Evolutionary conservation across 768 basidiomycete genomes (phyloP).

Genomic region (Steccherinum ochraceum): DNA sequence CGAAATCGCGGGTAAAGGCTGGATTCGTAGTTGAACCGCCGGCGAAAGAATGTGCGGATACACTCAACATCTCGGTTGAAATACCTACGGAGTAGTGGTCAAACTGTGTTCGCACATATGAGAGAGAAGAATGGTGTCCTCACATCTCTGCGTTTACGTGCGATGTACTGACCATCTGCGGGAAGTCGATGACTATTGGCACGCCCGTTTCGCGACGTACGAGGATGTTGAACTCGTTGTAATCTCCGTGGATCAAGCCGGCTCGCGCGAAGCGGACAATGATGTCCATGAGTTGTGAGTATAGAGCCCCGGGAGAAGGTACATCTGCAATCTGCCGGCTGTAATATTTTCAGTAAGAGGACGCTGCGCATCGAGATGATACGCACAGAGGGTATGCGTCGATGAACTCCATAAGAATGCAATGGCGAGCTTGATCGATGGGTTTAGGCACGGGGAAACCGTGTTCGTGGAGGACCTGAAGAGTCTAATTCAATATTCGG

Average conservation of each 20-base stretch:
- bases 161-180: slow-evolving; percentile 98
- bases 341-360: slow-evolving; percentile 8
- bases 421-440: slow-evolving; percentile 92
- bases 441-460: slow-evolving; percentile 91
- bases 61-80: slow-evolving; percentile 99
- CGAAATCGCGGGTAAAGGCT: slow-evolving; percentile 82
- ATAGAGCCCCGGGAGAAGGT: slow-evolving; percentile 82
- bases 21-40: slow-evolving; percentile 91
- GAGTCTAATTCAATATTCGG: background rate
- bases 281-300: slow-evolving; percentile 89
- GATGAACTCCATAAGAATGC: slow-evolving; percentile 92
- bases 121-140: slow-evolving; percentile 20
- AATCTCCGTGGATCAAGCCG: slow-evolving; percentile 98
- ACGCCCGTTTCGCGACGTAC: slow-evolving; percentile 71
- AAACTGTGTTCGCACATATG: background rate
- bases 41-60: slow-evolving; percentile 86
- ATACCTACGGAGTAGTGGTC: slow-evolving; percentile 62
- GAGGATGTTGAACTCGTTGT: slow-evolving; percentile 98
- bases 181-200: slow-evolving; percentile 95
- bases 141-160: slow-evolving; percentile 97
- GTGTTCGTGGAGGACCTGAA: slow-evolving; percentile 86
- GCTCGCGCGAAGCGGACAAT: slow-evolving; percentile 91
- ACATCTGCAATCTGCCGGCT: slow-evolving; percentile 86
- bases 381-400: slow-evolving; percentile 90
- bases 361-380: slow-evolving; percentile 1